Evolutionary conservation across 1,284 basidiomycete genomes (phyloP).

Genomic region (Cryptococcus depauperatus): DNA sequence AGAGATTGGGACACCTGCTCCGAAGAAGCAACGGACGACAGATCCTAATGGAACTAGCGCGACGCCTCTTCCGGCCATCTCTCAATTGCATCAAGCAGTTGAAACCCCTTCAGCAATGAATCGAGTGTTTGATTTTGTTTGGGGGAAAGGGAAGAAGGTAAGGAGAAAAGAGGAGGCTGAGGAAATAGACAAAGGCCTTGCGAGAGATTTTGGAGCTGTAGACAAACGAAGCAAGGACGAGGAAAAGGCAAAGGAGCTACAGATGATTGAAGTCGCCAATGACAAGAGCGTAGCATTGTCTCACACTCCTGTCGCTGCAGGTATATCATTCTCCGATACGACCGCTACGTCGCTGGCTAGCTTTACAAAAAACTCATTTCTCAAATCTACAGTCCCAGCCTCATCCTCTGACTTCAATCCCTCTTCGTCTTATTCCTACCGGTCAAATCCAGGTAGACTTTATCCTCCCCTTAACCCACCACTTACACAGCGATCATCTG

Average conservation of each 20-base stretch:
- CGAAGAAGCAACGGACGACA: constrained; percentile 2
- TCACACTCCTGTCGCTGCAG: constrained; percentile 1
- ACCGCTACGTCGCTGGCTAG: background rate
- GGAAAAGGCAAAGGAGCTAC: background rate
- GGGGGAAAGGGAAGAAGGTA: constrained; percentile 4
- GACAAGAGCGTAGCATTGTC: background rate
- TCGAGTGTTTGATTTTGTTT: constrained; percentile 18
- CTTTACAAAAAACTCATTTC: background rate
- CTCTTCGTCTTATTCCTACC: background rate
- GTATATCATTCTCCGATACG: background rate
- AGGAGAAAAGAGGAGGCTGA: background rate
- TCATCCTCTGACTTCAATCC: constrained; percentile 3
- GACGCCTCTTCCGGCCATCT: constrained; percentile 1
- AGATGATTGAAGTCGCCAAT: background rate
- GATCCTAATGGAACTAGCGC: background rate
- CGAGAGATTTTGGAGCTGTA: constrained; percentile 3
- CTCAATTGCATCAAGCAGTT: background rate
- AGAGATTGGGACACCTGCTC: constrained; percentile 1
- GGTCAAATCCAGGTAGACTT: constrained; percentile 4
- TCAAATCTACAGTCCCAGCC: background rate
- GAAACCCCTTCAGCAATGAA: constrained; percentile 24
- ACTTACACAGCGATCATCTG: constrained; percentile 21
- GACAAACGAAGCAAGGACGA: too few relatives aligned
- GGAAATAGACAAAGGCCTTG: background rate
- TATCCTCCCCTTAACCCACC: constrained; percentile 25